These are phyloP conservation scores for Suillus brevipes DNA, from an alignment of 768 basidiomycete species.

Conservation along the genomic window DNA sequence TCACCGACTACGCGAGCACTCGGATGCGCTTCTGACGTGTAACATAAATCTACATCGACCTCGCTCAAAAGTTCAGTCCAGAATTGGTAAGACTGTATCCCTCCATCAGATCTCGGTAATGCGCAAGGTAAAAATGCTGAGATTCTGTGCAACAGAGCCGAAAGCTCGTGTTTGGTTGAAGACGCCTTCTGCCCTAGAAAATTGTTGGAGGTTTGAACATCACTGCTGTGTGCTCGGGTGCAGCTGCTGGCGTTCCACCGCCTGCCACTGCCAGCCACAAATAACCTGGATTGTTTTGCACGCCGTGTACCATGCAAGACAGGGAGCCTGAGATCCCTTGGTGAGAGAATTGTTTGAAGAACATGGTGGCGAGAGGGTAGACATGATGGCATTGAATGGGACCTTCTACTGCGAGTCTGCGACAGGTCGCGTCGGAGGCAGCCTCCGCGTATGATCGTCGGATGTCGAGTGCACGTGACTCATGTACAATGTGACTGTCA, in stretches of 20 bases:
- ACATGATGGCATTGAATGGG: slow-evolving; percentile 11
- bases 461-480: background rate
- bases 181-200: background rate
- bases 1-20: slow-evolving; percentile 51
- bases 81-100: slow-evolving; percentile 38
- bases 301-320: background rate
- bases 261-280: background rate
- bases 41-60: slow-evolving; percentile 32
- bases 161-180: slow-evolving; percentile 29
- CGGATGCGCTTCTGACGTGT: slow-evolving; percentile 28
- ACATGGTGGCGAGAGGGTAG: background rate
- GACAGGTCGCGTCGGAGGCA: background rate
- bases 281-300: background rate
- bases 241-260: background rate
- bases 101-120: slow-evolving; percentile 29
- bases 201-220: background rate
- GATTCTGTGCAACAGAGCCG: slow-evolving; percentile 53
- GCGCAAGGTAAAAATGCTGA: slow-evolving; percentile 46
- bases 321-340: background rate
- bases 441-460: too few species aligned
- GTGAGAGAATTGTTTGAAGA: background rate
- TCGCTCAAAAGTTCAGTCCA: slow-evolving; percentile 48
- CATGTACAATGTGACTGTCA: too few species aligned
- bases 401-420: background rate
- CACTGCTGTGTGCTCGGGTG: background rate